Evolutionary conservation across 1,139 yeast genomes (phyloP).

Genomic region (Suhomyces yuchorum): DNA sequence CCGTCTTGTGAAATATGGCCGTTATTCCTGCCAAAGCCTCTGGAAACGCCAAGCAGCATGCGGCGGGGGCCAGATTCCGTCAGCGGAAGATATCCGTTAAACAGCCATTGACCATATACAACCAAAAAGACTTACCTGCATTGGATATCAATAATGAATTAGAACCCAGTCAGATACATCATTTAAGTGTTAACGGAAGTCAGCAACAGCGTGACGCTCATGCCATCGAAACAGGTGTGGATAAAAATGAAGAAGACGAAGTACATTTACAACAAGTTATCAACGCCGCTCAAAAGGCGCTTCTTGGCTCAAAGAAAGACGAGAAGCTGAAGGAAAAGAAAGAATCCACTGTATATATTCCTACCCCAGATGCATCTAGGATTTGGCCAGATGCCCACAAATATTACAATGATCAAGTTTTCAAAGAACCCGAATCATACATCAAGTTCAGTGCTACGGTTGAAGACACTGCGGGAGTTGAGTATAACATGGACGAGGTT

Average conservation of each 20-base stretch:
- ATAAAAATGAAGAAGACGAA: constrained; percentile 96
- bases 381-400: constrained; percentile 76
- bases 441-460: constrained; percentile 92
- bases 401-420: constrained; percentile 65
- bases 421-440: constrained; percentile 74
- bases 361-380: constrained; percentile 93
- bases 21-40: constrained; percentile 25
- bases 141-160: constrained; percentile 53
- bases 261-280: constrained; percentile 93
- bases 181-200: constrained; percentile 38
- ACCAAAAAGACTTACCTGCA: constrained; percentile 79
- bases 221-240: constrained; percentile 96
- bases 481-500: constrained; percentile 86
- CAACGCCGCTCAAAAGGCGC: constrained; percentile 70
- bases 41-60: constrained; percentile 37
- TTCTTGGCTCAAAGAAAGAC: constrained; percentile 37
- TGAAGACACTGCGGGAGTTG: constrained; percentile 87
- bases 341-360: constrained; percentile 65
- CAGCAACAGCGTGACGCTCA: constrained; percentile 83
- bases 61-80: constrained; percentile 72
- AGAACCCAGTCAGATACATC: constrained; percentile 50
- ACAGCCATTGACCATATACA: constrained; percentile 79
- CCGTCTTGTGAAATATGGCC: constrained; percentile 17
- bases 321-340: constrained; percentile 37
- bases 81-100: constrained; percentile 91